phyloP scores from a whole-genome alignment of 257 asterid species.

The Plectranthus barbatus region DNA sequence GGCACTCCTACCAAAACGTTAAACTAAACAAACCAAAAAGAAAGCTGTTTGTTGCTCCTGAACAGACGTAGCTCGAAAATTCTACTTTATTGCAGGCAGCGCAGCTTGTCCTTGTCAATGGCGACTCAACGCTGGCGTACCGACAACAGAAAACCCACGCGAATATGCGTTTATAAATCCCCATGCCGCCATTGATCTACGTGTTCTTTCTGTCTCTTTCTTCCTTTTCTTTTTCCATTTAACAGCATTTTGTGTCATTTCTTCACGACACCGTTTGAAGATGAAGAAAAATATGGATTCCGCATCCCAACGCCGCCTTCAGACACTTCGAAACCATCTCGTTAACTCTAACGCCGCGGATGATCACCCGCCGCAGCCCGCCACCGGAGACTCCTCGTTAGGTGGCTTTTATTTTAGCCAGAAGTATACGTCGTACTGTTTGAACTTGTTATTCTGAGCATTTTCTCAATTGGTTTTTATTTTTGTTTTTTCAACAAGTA shows the following conservation, averaged over 20 bases:
- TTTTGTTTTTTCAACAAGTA: too few relatives aligned
- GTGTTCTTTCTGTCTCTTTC: not conserved
- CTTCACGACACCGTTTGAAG: not conserved
- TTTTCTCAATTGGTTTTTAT: not conserved
- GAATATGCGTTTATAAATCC: not conserved
- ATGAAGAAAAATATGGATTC: conserved; percentile 19
- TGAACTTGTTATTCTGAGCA: too few relatives aligned
- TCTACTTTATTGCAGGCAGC: not conserved
- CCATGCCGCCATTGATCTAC: not conserved
- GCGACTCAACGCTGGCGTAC: not conserved
- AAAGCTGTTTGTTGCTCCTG: not conserved
- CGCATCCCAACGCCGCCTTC: conserved; percentile 36
- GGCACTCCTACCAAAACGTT: conserved; percentile 4
- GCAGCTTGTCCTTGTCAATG: conserved; percentile 1
- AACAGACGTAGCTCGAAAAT: not conserved
- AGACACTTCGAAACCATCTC: conserved; percentile 29
- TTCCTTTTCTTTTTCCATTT: not conserved
- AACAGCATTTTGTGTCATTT: not conserved
- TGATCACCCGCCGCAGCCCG: conserved; percentile 13
- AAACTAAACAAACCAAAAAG: not conserved
- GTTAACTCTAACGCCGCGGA: conserved; percentile 13
- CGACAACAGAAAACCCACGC: conserved; percentile 1
- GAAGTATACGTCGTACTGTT: too few relatives aligned
- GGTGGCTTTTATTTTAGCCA: conserved; percentile 10
- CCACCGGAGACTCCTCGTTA: conserved; percentile 32